Evolutionary conservation across 73 alveolate species (phyloP).

Genomic region (Paraurostyla sp.): DNA sequence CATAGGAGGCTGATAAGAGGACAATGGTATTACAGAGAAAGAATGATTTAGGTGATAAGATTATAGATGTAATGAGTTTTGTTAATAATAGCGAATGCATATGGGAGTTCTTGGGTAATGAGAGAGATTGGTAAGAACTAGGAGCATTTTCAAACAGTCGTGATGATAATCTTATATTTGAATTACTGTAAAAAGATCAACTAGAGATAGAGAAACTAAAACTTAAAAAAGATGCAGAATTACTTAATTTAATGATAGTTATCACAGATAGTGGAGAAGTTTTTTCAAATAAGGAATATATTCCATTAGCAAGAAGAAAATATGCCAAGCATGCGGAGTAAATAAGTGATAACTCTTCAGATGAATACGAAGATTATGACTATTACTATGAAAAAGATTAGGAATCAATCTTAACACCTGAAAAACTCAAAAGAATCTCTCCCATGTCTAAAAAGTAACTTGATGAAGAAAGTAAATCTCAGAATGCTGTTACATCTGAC

Average conservation of each 20-base stretch:
- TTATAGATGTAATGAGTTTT: constrained; percentile 53
- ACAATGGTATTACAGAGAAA: constrained; percentile 13
- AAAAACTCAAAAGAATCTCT: not conserved
- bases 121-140: constrained; percentile 43
- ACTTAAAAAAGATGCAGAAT: constrained; percentile 32
- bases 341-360: not conserved
- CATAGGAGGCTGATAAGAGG: constrained; percentile 14
- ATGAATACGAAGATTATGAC: not conserved
- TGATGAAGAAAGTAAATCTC: not conserved
- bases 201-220: constrained; percentile 24
- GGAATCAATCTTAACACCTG: not conserved
- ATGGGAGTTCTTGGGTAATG: constrained; percentile 61
- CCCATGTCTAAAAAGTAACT: not conserved
- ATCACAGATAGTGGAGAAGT: constrained; percentile 35
- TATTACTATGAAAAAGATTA: not conserved
- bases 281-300: not conserved
- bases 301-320: not conserved
- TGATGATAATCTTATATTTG: constrained; percentile 8
- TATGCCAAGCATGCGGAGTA: not conserved
- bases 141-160: not conserved
- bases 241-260: constrained; percentile 23
- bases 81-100: constrained; percentile 39
- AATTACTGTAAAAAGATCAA: constrained; percentile 26
- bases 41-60: constrained; percentile 46
- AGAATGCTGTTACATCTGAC: not conserved